These are phyloP conservation scores for Phialophora expanda DNA, from an alignment of 2,329 filamentous ascomycete species.

Conservation along the genomic window DNA sequence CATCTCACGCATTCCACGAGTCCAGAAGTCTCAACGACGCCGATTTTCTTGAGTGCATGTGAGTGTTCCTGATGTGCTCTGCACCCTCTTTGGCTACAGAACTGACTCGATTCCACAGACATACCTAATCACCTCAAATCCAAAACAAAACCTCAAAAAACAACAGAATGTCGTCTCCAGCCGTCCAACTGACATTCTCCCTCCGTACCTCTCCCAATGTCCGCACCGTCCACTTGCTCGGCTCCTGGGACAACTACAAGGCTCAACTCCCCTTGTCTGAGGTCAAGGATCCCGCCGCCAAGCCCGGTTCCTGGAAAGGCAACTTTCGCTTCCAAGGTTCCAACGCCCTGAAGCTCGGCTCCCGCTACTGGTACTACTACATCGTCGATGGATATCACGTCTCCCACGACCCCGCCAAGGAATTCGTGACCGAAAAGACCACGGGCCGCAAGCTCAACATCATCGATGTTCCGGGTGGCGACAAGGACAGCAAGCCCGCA, in stretches of 20 bases:
- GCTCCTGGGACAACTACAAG: slow-evolving; percentile 97
- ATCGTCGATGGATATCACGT: slow-evolving; percentile 99
- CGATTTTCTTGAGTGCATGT: slow-evolving; percentile 25
- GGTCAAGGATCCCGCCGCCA: slow-evolving; percentile 75
- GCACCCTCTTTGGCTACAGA: background rate
- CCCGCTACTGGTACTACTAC: slow-evolving; percentile 99
- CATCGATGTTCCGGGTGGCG: slow-evolving; percentile 79
- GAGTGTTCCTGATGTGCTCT: slow-evolving; percentile 2
- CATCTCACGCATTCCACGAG: slow-evolving; percentile 30
- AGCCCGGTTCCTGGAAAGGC: slow-evolving; percentile 91
- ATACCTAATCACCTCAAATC: slow-evolving; percentile 12
- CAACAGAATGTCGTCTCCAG: slow-evolving; percentile 50
- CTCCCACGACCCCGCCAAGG: slow-evolving; percentile 90
- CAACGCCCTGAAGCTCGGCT: slow-evolving; percentile 77
- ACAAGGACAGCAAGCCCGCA: slow-evolving; percentile 45
- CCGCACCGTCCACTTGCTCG: slow-evolving; percentile 96
- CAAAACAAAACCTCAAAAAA: slow-evolving; percentile 12
- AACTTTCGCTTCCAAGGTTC: slow-evolving; percentile 93
- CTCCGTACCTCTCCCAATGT: slow-evolving; percentile 94
- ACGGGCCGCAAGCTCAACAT: slow-evolving; percentile 97
- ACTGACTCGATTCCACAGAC: slow-evolving; percentile 9
- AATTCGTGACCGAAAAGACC: slow-evolving; percentile 90
- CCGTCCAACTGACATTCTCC: slow-evolving; percentile 92
- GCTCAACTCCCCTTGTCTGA: slow-evolving; percentile 87
- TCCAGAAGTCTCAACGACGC: slow-evolving; percentile 32